Conservation (phyloP, 164 flowering plant genomes). For the Annona cherimola region DNA sequence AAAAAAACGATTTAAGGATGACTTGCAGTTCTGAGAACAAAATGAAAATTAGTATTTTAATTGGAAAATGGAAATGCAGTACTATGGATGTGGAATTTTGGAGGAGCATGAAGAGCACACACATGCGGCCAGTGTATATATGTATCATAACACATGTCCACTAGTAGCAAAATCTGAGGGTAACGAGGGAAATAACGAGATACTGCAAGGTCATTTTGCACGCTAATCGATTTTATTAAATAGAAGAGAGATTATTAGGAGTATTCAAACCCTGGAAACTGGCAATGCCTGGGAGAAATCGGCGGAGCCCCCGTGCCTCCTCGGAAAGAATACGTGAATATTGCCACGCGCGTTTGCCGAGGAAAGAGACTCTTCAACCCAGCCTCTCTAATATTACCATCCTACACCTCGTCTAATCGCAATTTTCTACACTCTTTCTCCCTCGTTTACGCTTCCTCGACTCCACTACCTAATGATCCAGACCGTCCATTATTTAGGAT, state of each 20-base stretch:
- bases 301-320: conserved; percentile 78
- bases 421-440: not conserved
- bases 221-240: conserved; percentile 7
- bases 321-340: conserved; percentile 37
- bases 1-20: too few relatives aligned
- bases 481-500: not conserved
- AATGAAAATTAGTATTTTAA: too few relatives aligned
- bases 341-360: conserved; percentile 27
- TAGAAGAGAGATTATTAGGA: not conserved
- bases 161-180: not conserved
- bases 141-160: too few relatives aligned
- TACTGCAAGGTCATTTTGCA: not conserved
- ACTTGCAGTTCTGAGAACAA: too few relatives aligned
- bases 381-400: not conserved
- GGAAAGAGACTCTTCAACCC: not conserved
- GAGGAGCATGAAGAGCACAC: too few relatives aligned
- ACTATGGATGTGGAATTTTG: too few relatives aligned
- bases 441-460: not conserved
- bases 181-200: not conserved
- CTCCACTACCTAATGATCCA: not conserved
- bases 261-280: conserved; percentile 19
- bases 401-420: not conserved
- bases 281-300: conserved; percentile 64
- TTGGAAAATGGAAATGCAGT: too few relatives aligned
- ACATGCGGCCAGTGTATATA: too few relatives aligned